These are phyloP conservation scores for Rhamnella rubrinervis DNA, from an alignment of 331 rosid species.

Conservation along the genomic window DNA sequence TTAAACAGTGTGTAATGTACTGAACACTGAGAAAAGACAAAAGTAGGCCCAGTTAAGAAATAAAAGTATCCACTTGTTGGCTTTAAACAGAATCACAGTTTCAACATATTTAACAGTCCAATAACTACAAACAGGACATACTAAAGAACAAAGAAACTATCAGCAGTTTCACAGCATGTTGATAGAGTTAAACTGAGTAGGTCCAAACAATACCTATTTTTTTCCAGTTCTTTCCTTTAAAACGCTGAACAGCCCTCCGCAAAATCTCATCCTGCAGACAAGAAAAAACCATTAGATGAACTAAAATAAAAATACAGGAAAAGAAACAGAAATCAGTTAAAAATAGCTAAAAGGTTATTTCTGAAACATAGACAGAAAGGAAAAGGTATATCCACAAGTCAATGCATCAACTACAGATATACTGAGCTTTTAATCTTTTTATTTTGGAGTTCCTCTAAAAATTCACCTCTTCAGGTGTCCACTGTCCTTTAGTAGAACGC, in stretches of 20 bases:
- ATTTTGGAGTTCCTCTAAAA: no score
- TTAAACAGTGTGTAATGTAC: constrained; percentile 25
- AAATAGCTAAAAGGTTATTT: neutral
- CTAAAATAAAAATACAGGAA: neutral
- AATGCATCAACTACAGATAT: neutral
- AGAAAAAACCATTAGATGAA: constrained; percentile 24
- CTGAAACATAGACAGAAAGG: neutral
- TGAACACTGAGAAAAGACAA: constrained; percentile 24
- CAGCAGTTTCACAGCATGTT: neutral
- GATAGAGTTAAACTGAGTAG: neutral
- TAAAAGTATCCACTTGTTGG: no score
- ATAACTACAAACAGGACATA: neutral
- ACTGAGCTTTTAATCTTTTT: neutral
- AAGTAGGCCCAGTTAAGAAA: constrained; percentile 10
- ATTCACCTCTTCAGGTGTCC: constrained; percentile 91
- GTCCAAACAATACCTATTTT: constrained; percentile 69
- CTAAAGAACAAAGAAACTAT: neutral
- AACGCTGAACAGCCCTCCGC: constrained; percentile 82
- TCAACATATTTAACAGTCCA: no score
- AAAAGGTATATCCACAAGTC: neutral
- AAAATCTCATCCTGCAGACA: constrained; percentile 75
- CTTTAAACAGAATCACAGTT: no score
- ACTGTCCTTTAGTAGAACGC: constrained; percentile 98
- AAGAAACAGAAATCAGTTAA: neutral
- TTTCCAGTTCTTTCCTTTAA: constrained; percentile 98